Evolutionary conservation across 495 filamentous ascomycete genomes (phyloP), one percentile per base, ranked within the genome.

Genomic region (Neurospora sp.): DNA sequence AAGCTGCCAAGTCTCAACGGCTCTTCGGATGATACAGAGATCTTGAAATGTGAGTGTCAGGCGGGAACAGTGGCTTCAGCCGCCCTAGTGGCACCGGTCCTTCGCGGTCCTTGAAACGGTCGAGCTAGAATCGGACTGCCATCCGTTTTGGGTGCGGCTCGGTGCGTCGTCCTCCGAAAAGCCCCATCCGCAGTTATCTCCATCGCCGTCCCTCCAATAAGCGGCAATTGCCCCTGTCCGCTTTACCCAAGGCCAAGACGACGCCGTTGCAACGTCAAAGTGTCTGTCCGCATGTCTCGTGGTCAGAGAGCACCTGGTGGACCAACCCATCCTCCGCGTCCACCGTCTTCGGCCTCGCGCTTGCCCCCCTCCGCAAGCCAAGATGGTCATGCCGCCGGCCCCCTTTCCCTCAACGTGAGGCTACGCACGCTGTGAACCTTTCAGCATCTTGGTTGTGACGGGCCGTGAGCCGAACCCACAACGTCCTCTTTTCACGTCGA

Each of bases 401-500:
- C 53, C 38, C 40, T 59, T 44, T 46, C 39, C 73, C 11, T 40
- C 39, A 69, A 68, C 68, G 70, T 53, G 72, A 74, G 76, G 69
- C 76, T 75, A 73, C 76, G n/a, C 73, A 69, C 53, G 40, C 72
- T 72, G 68, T 31, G 53, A 22, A 10, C 22, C 53, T 61, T 61
- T 73, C 72, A 73, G 69, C 5, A 39, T 22, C 46, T n/a, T 69
- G n/a, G 72, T 53, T 72, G 74, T 70, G 65, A 71, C 79, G 79
- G 79, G 71, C 79, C 79, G 79, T 41, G 59, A 75, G 77, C 79
- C 79, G 79, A 68, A 72, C 70, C 71, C 40, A 44, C 42, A 39
- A 72, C 39, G 68, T 69, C 18, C 31, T 20, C 31, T 27, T 71
- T 70, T 10, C 35, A 46, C 40, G 53, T 22, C 16, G 53, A 65